Conservation (phyloP, 169 alveolate genomes). For the Cystoisospora suis region DNA sequence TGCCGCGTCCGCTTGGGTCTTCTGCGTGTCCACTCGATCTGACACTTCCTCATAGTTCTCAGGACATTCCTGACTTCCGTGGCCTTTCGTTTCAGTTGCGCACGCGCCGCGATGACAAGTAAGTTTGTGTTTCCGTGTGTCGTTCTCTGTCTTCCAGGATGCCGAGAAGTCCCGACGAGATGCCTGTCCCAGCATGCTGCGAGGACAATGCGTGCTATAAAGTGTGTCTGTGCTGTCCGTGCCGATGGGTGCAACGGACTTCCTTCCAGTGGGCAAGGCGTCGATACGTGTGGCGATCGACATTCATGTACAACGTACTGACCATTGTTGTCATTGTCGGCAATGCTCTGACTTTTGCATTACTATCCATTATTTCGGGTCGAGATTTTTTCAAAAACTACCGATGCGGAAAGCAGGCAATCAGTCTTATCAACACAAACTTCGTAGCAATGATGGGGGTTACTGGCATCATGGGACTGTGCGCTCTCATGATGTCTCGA, state of each 20-base stretch:
- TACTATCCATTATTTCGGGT: not conserved
- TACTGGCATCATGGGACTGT: conserved; percentile 32
- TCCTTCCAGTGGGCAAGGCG: conserved; percentile 79
- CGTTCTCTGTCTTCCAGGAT: too few relatives aligned
- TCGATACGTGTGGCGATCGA: conserved; percentile 82
- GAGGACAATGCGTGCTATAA: not conserved
- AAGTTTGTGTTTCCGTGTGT: too few relatives aligned
- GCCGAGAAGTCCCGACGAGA: too few relatives aligned
- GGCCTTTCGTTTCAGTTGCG: too few relatives aligned
- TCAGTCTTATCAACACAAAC: conserved; percentile 14
- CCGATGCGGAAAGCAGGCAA: conserved; percentile 43
- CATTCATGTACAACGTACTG: conserved; percentile 73
- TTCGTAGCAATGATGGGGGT: conserved; percentile 44
- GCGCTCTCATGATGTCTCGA: conserved; percentile 46
- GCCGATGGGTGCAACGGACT: not conserved
- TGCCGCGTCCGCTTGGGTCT: too few relatives aligned
- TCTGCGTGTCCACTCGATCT: too few relatives aligned
- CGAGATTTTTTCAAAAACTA: conserved; percentile 50
- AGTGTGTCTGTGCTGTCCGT: not conserved
- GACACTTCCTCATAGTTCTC: too few relatives aligned
- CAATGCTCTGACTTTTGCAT: not conserved
- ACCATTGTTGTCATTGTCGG: conserved; percentile 56
- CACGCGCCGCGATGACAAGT: too few relatives aligned
- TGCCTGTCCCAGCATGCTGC: too few relatives aligned
- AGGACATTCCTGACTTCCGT: too few relatives aligned